A percentile compares a stretch with the other conserved stretches of the same genome.
Evolutionary conservation across 306 rosid genomes (phyloP).

Genomic region (Sophora flavescens): DNA sequence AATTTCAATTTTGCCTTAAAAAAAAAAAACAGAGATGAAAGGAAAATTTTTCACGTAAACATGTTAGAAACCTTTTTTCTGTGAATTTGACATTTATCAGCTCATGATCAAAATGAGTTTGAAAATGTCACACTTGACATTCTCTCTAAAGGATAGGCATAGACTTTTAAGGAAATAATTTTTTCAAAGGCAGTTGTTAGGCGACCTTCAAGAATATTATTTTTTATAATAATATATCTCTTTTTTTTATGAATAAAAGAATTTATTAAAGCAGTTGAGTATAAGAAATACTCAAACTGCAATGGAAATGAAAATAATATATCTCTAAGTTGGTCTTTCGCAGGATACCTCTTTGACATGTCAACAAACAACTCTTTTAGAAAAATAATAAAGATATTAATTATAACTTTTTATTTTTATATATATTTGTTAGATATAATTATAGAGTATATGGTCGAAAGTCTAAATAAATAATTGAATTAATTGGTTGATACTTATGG

Average conservation of each 20-base stretch:
- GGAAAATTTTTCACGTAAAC: too few relatives aligned
- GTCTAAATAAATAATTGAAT: neutral
- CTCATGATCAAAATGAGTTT: neutral
- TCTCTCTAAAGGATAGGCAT: neutral
- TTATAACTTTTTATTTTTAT: too few relatives aligned
- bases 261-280: too few relatives aligned
- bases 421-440: too few relatives aligned
- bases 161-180: slow-evolving; percentile 15
- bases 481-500: neutral
- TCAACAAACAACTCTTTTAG: neutral
- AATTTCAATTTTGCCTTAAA: too few relatives aligned
- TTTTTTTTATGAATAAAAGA: too few relatives aligned
- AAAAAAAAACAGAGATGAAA: too few relatives aligned
- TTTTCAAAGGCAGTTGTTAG: neutral
- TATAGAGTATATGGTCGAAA: neutral
- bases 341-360: neutral
- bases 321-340: neutral
- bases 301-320: too few relatives aligned
- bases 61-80: too few relatives aligned
- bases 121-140: neutral
- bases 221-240: too few relatives aligned
- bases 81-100: neutral
- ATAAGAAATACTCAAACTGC: too few relatives aligned
- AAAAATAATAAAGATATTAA: neutral
- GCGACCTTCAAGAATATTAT: neutral